phyloP scores from a whole-genome alignment of 139 green algal species.

The Tetratostichococcus sp. region DNA sequence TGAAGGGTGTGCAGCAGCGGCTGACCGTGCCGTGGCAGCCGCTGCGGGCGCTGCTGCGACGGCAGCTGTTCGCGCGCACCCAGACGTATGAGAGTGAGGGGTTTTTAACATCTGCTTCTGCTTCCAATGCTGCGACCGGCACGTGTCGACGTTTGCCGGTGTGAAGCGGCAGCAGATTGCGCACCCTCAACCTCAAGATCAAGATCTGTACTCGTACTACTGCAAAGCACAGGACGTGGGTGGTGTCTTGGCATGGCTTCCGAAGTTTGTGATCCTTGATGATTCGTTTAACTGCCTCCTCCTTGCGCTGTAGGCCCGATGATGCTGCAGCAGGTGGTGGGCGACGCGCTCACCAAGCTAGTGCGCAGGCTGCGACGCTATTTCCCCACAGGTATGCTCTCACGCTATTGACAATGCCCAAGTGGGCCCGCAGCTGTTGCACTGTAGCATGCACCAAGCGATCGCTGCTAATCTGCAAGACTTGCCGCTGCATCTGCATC shows the following conservation, averaged over 20 bases:
- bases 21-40: slow-evolving; percentile 58
- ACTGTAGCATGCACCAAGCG: background rate
- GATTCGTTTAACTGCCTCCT: too few species aligned
- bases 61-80: slow-evolving; percentile 2
- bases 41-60: slow-evolving; percentile 39
- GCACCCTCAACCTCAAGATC: too few species aligned
- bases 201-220: too few species aligned
- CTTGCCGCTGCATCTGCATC: too few species aligned
- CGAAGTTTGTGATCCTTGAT: too few species aligned
- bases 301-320: slow-evolving; percentile 27
- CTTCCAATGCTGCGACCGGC: background rate
- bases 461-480: too few species aligned
- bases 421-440: background rate
- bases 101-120: background rate
- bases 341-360: slow-evolving; percentile 28
- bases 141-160: background rate
- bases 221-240: too few species aligned
- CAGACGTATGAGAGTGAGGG: slow-evolving; percentile 13
- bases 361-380: slow-evolving; percentile 34
- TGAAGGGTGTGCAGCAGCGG: slow-evolving; percentile 33
- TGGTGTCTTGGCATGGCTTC: too few species aligned
- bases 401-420: background rate
- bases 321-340: slow-evolving; percentile 31
- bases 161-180: background rate
- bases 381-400: slow-evolving; percentile 24